Evolutionary conservation across 2,329 filamentous ascomycete species (phyloP), one percentile per base, ranked within the genome.

Genomic region (Chaetoscypha palmicola): DNA sequence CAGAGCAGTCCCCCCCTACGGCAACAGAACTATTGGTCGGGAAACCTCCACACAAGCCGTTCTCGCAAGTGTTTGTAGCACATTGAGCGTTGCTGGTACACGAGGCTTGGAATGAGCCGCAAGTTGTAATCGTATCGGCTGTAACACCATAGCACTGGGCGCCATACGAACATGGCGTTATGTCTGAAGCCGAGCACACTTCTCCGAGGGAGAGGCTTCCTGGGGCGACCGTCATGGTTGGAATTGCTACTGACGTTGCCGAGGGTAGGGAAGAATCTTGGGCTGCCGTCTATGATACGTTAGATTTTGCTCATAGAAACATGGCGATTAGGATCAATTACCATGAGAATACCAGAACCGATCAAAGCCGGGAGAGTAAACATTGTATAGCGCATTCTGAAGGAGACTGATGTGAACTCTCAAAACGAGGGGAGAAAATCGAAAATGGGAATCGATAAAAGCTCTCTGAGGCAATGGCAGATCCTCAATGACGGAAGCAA

Each of bases 1-100:
- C 41, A 9, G 34, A 39, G 14, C 46, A 49, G 19, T 33, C 38
- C n/a, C 23, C 33, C 17, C 48, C 48, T 3, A 50, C 38, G 7
- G 38, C 34, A 1, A 46, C 38, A 21, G 43, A 38, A 10, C 41
- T 45, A 19, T 39, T 24, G 14, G 35, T 26, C 23, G 26, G 17
- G 7, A 16, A 31, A 10, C 41, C 41, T 30, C 21, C 17, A 23
- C 41, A 43, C 22, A 23, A 16, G 3, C 41, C 41, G 8, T 43
- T 32, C 9, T 16, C 10, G 41, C 41, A 43, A 12, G 34, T 31
- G 23, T 37, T 43, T 7, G 21, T 17, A 21, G 41, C 41, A 28
- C 41, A 43, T 23, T 43, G 41, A 16, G 33, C 41, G 20, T 43
- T 38, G 12, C 4, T 30, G 17, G 20, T 23, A 14, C 41, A 43